Evolutionary conservation across 2,329 filamentous ascomycete species (phyloP).

Genomic region (Fusarium falciforme): DNA sequence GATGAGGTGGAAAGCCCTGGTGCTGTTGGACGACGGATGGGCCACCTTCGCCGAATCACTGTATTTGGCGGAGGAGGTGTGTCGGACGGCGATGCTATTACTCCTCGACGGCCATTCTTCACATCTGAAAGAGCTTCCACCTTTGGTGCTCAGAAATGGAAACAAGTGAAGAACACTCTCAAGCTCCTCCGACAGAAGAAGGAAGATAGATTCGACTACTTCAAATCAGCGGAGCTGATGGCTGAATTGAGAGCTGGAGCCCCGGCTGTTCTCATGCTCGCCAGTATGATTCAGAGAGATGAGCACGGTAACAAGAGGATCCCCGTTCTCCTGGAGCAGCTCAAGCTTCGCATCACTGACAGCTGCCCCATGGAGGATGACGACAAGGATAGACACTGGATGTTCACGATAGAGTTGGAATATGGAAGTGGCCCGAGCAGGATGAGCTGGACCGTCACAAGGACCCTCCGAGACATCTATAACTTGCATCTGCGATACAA

Average conservation of each 20-base stretch:
- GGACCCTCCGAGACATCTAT: constrained; percentile 88
- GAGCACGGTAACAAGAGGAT: constrained; percentile 96
- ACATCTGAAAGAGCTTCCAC: constrained; percentile 76
- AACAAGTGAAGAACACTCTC: constrained; percentile 89
- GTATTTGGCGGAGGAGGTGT: constrained; percentile 73
- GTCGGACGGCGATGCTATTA: constrained; percentile 72
- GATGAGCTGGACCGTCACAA: constrained; percentile 95
- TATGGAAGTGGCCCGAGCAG: constrained; percentile 95
- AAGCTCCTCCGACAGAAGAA: constrained; percentile 84
- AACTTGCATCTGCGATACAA: constrained; percentile 96
- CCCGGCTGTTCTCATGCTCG: constrained; percentile 91
- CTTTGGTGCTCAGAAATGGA: constrained; percentile 87
- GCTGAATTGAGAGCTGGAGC: constrained; percentile 93
- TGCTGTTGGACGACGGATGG: constrained; percentile 62
- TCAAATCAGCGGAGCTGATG: constrained; percentile 96
- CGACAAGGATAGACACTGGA: constrained; percentile 76
- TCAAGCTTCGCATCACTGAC: constrained; percentile 88
- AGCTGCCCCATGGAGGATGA: constrained; percentile 76
- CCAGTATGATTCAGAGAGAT: constrained; percentile 97
- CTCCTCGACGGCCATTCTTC: constrained; percentile 68
- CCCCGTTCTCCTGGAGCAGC: constrained; percentile 92
- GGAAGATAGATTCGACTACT: constrained; percentile 89
- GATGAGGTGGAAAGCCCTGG: constrained; percentile 66
- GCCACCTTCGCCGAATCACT: constrained; percentile 74
- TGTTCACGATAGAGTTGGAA: constrained; percentile 93